A percentile compares a stretch with the other conserved stretches of the same genome.
Conservation (phyloP, 768 basidiomycete genomes). For the Tylopilus felleus region DNA sequence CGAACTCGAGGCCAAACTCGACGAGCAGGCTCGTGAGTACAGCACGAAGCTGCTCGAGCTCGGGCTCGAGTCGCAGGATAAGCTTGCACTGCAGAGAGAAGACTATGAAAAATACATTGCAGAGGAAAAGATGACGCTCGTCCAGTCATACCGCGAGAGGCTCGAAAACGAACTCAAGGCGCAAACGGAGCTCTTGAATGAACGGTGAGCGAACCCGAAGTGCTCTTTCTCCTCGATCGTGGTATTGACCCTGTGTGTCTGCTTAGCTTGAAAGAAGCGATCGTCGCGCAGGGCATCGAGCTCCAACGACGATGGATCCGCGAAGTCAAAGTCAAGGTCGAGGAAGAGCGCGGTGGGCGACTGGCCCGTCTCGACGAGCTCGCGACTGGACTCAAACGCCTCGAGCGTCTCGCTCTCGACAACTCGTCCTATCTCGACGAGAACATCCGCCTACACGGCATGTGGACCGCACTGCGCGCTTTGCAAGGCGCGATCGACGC, state of each 20-base stretch:
- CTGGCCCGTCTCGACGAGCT: constrained; percentile 94
- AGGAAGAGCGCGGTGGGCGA: constrained; percentile 93
- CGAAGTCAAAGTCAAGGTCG: constrained; percentile 93
- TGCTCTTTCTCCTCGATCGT: not conserved
- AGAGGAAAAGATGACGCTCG: constrained; percentile 67
- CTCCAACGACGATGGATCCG: constrained; percentile 96
- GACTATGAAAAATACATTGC: constrained; percentile 81
- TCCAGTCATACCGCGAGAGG: constrained; percentile 80
- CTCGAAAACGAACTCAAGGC: constrained; percentile 80
- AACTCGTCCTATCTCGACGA: constrained; percentile 90
- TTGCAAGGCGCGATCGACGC: constrained; percentile 64
- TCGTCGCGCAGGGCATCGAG: constrained; percentile 95
- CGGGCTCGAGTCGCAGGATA: constrained; percentile 83
- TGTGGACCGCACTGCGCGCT: constrained; percentile 92
- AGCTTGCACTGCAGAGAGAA: constrained; percentile 80
- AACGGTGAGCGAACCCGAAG: constrained; percentile 58
- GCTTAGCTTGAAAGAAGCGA: constrained; percentile 86
- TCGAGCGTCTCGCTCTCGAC: constrained; percentile 88
- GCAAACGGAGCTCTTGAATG: constrained; percentile 91
- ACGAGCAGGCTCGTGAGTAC: constrained; percentile 85
- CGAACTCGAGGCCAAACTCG: constrained; percentile 62
- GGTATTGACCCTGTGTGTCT: not conserved
- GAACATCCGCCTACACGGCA: constrained; percentile 84
- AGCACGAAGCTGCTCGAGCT: constrained; percentile 73
- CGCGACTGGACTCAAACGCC: constrained; percentile 81